These are phyloP conservation scores for Pyrenochaeta sp. DNA, from an alignment of 2,329 filamentous ascomycete species.

Conservation along the genomic window DNA sequence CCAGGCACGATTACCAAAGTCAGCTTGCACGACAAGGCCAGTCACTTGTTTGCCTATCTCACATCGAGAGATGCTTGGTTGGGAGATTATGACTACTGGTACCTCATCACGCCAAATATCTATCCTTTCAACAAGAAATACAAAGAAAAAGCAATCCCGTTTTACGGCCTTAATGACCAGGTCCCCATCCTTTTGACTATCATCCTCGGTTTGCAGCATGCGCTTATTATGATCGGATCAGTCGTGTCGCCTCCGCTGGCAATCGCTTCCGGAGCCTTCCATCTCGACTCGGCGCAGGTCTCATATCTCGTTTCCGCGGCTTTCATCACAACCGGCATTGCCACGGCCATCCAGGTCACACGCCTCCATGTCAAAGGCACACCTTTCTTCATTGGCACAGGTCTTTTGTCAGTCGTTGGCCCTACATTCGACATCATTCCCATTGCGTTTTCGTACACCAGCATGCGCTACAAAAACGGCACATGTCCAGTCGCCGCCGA, in stretches of 20 bases:
- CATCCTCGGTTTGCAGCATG: slow-evolving; percentile 41
- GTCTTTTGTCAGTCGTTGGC: slow-evolving; percentile 36
- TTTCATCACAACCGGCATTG: slow-evolving; percentile 41
- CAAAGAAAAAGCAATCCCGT: slow-evolving; percentile 35
- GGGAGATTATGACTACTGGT: slow-evolving; percentile 45
- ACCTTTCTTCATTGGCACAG: slow-evolving; percentile 41
- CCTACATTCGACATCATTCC: slow-evolving; percentile 42
- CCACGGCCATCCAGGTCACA: slow-evolving; percentile 39
- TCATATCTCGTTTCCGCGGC: slow-evolving; percentile 38
- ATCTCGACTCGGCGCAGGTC: slow-evolving; percentile 33
- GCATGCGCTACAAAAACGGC: slow-evolving; percentile 34
- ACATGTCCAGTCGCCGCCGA: slow-evolving; percentile 29
- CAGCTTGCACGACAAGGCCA: slow-evolving; percentile 48
- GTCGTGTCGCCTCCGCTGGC: slow-evolving; percentile 42
- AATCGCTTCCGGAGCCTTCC: slow-evolving; percentile 40
- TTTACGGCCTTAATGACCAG: slow-evolving; percentile 37
- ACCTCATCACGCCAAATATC: slow-evolving; percentile 34
- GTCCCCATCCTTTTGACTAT: slow-evolving; percentile 37
- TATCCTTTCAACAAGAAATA: slow-evolving; percentile 37
- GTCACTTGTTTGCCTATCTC: slow-evolving; percentile 4
- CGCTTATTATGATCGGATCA: slow-evolving; percentile 36
- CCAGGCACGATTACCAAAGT: slow-evolving; percentile 37
- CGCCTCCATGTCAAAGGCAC: slow-evolving; percentile 34
- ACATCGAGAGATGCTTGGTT: not conserved
- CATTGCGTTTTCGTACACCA: slow-evolving; percentile 38